Evolutionary conservation across 176 grass and related monocot species (phyloP), one percentile per base, ranked within the genome.

Genomic region (Musa acuminata): DNA sequence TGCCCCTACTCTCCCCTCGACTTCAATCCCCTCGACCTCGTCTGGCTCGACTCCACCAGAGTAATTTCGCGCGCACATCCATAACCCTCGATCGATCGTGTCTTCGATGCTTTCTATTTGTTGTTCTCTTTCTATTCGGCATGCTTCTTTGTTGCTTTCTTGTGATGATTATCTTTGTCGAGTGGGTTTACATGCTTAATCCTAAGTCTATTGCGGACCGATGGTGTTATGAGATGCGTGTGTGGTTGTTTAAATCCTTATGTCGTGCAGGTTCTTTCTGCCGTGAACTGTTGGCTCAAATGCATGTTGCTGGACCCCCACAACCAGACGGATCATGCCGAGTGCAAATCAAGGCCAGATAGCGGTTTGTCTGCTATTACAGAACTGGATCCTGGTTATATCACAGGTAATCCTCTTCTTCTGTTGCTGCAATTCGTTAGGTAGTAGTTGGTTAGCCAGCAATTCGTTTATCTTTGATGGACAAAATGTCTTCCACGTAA

Each of bases 291-390:
- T 77, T 97, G 94, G 90, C 88, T 97, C 53, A 97, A 97, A 71
- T 97, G 94, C 90, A 93, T 93, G 87, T 49, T 97, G 84, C 69
- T 97, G 58, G 94, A 97, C 64, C 94, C 94, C 58, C 93, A 88
- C 77, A 91, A 92, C 65, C 94, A 97, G 72, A 90, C 81, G 11
- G 94, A 97, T 75, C 84, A 97, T 84, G 85, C 85, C 7, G 87
- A 97, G 69, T 97, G 94, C 77, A 97, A 93, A 82, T 97, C 94
- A 52, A 93, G 94, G 84, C 94, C 94, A 2, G 90, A 97, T 54
- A 87, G 83, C 72, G 94, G 94, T 74, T 86, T 97, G 79, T 97
- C 93, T 60, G 90, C 94, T n/a, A 97, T 97, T 19, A 93, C 94
- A 80, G 94, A 97, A 81, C 75, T 97, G 76, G 90, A 93, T 80